A percentile compares a stretch with the other conserved stretches of the same genome.
Evolutionary conservation across 495 filamentous ascomycete genomes (phyloP).

Genomic region (Trypethelium eluteriae): DNA sequence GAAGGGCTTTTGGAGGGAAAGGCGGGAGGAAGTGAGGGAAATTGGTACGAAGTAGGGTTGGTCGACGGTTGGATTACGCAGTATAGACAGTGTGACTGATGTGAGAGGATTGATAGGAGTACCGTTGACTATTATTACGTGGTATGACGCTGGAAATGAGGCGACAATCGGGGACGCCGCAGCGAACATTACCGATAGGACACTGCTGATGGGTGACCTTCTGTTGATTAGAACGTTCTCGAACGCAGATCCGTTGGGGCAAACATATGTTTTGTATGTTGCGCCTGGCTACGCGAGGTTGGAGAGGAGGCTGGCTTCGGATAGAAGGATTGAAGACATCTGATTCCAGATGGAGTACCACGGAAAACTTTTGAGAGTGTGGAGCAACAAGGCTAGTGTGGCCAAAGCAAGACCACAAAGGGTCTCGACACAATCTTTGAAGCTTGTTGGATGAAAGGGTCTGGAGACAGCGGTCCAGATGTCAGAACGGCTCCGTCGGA

Average conservation of each 20-base stretch:
- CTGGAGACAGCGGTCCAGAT: background rate
- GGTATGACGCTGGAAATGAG: too few species aligned
- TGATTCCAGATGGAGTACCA: too few species aligned
- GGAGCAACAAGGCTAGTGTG: too few species aligned
- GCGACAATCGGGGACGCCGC: too few species aligned
- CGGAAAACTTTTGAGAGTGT: too few species aligned
- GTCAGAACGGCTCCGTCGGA: background rate
- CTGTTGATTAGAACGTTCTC: background rate
- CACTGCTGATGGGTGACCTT: too few species aligned
- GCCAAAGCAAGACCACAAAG: background rate
- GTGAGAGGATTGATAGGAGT: background rate
- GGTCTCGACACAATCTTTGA: background rate
- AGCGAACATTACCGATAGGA: too few species aligned
- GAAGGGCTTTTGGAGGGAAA: conserved; percentile 55
- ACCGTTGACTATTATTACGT: too few species aligned
- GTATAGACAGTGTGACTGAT: background rate
- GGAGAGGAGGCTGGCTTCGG: too few species aligned
- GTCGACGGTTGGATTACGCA: background rate
- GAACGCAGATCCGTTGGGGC: background rate
- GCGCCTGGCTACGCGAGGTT: too few species aligned
- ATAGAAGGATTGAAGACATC: too few species aligned
- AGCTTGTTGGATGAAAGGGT: background rate
- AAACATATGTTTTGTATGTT: background rate
- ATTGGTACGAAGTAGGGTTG: background rate
- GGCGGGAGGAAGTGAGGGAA: background rate